Evolutionary conservation across 345 rosid species (phyloP).

Genomic region (Eucalyptus coolabah): DNA sequence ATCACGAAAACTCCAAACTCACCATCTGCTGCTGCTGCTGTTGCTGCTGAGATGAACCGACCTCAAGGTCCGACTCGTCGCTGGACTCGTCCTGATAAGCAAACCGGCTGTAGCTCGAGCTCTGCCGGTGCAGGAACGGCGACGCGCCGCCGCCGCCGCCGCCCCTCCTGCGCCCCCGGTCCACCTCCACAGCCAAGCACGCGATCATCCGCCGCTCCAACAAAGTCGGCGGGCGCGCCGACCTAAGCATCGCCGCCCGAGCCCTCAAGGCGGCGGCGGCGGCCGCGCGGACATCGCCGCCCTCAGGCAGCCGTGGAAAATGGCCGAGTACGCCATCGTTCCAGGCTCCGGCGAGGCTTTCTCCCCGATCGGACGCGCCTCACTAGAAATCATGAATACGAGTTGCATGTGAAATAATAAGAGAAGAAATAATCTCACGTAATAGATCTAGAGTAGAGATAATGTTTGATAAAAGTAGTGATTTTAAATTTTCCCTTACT

Average conservation of each 20-base stretch:
- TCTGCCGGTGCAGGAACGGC: conserved; percentile 32
- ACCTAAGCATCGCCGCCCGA: neutral
- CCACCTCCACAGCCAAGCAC: conserved; percentile 7
- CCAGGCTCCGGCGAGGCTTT: conserved; percentile 66
- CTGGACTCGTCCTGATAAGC: conserved; percentile 61
- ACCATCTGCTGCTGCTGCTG: conserved; percentile 30
- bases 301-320: conserved; percentile 33
- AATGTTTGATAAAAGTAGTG: no score
- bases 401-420: no score
- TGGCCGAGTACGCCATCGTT: conserved; percentile 58
- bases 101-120: conserved; percentile 44
- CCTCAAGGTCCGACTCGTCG: conserved; percentile 71
- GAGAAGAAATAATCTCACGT: no score
- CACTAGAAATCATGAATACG: neutral
- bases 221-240: neutral
- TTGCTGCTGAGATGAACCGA: conserved; percentile 31
- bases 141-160: neutral
- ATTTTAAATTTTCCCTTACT: no score
- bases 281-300: conserved; percentile 30
- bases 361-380: conserved; percentile 17
- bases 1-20: neutral
- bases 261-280: neutral
- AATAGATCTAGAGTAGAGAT: no score
- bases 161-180: conserved; percentile 14
- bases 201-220: neutral